A percentile compares a stretch with the other conserved stretches of the same genome.
These are phyloP conservation scores for Geotrichum ghanense DNA, from an alignment of 805 yeast species.

Conservation along the genomic window DNA sequence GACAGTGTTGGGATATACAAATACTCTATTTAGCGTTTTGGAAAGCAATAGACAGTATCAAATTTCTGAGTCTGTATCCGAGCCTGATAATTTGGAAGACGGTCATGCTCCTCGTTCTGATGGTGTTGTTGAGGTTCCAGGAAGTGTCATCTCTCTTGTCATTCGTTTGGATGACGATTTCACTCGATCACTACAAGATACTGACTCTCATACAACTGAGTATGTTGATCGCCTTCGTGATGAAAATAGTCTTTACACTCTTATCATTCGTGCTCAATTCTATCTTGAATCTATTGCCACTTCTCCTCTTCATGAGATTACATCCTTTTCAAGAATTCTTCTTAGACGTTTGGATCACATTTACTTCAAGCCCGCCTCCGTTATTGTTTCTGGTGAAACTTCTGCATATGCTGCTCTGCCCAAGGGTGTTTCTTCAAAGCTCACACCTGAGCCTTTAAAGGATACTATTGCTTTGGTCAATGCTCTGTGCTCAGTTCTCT, in stretches of 20 bases:
- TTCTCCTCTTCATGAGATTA: slow-evolving; percentile 26
- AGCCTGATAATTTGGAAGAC: slow-evolving; percentile 57
- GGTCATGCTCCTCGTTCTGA: slow-evolving; percentile 45
- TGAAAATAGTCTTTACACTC: slow-evolving; percentile 63
- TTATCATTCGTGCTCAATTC: slow-evolving; percentile 74
- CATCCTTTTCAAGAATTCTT: slow-evolving; percentile 49
- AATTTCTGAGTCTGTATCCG: slow-evolving; percentile 77
- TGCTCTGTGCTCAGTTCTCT: slow-evolving; percentile 51
- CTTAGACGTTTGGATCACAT: slow-evolving; percentile 83
- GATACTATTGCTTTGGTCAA: slow-evolving; percentile 47
- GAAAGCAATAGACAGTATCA: slow-evolving; percentile 54
- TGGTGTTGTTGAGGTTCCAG: slow-evolving; percentile 67
- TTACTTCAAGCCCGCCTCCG: slow-evolving; percentile 78
- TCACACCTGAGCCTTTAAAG: slow-evolving; percentile 27
- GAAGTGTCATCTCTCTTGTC: slow-evolving; percentile 74
- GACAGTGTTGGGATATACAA: slow-evolving; percentile 50
- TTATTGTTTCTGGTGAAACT: slow-evolving; percentile 57
- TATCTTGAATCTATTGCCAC: slow-evolving; percentile 56
- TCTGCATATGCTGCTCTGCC: slow-evolving; percentile 59
- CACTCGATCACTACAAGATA: slow-evolving; percentile 70
- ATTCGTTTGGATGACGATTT: slow-evolving; percentile 95
- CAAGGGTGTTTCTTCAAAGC: slow-evolving; percentile 17
- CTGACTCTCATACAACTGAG: slow-evolving; percentile 93
- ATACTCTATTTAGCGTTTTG: slow-evolving; percentile 51
- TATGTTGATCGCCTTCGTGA: slow-evolving; percentile 84